phyloP scores from a whole-genome alignment of 2,329 filamentous ascomycete species.

The Raffaelea ambrosiae region DNA sequence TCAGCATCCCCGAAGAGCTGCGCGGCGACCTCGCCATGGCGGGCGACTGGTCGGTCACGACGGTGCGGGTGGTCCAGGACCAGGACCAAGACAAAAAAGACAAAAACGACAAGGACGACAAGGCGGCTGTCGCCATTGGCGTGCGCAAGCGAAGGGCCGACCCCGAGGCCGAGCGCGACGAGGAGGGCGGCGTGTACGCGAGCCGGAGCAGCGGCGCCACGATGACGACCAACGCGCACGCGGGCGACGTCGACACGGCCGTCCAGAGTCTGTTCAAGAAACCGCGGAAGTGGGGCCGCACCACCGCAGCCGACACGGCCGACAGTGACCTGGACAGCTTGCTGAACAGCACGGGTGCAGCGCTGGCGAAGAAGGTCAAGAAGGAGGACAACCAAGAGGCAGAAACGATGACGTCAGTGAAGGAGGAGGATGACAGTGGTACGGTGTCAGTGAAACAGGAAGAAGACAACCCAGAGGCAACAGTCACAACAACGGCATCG shows the following conservation, averaged over 20 bases:
- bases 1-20: slow-evolving; percentile 72
- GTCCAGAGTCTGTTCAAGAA: slow-evolving; percentile 53
- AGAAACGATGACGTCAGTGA: slow-evolving; percentile 28
- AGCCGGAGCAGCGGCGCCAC: neutral
- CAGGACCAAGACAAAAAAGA: slow-evolving; percentile 9
- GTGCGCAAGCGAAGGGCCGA: slow-evolving; percentile 13
- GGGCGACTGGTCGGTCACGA: slow-evolving; percentile 76
- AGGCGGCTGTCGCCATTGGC: slow-evolving; percentile 16
- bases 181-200: slow-evolving; percentile 34
- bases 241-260: slow-evolving; percentile 44
- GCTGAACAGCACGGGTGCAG: slow-evolving; percentile 29
- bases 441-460: slow-evolving; percentile 11
- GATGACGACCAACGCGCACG: neutral
- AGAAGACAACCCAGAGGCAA: neutral
- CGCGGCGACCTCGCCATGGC: slow-evolving; percentile 76
- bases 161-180: slow-evolving; percentile 30
- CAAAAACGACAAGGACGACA: slow-evolving; percentile 18
- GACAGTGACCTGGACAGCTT: slow-evolving; percentile 56
- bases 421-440: slow-evolving; percentile 15
- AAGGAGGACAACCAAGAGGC: slow-evolving; percentile 19
- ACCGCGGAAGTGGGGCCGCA: slow-evolving; percentile 44
- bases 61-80: slow-evolving; percentile 49
- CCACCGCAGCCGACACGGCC: slow-evolving; percentile 33
- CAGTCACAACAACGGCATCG: neutral
- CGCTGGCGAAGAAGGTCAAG: slow-evolving; percentile 18